phyloP scores from a whole-genome alignment of 257 asterid genomes.

The Capsicum rhomboideum region DNA sequence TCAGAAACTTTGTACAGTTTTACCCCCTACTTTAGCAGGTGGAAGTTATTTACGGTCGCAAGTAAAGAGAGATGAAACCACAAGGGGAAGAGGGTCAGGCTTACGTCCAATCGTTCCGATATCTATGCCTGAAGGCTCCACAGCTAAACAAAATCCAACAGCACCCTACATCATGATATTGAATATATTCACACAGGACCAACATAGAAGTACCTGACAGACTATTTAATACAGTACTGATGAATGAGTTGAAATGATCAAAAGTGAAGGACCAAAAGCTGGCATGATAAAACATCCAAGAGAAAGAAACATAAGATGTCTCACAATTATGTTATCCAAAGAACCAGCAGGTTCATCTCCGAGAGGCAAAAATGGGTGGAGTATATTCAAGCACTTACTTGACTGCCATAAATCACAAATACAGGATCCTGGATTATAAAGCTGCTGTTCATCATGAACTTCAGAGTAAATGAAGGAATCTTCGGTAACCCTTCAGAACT shows the following conservation, averaged over 20 bases:
- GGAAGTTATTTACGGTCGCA: background rate
- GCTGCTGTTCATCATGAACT: constrained; percentile 52
- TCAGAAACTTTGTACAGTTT: background rate
- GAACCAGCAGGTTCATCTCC: background rate
- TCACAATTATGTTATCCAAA: background rate
- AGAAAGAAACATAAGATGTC: background rate
- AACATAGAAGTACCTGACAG: background rate
- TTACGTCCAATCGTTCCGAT: constrained; percentile 89
- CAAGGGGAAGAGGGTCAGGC: constrained; percentile 12
- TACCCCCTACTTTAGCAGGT: background rate
- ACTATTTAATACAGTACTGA: background rate
- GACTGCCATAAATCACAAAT: constrained; percentile 55
- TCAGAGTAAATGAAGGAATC: constrained; percentile 61
- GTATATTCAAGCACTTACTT: constrained; percentile 34
- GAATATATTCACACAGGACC: constrained; percentile 7
- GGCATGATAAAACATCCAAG: background rate
- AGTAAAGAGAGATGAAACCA: background rate
- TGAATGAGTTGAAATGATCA: background rate
- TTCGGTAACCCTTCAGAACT: constrained; percentile 49
- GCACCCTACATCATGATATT: constrained; percentile 56
- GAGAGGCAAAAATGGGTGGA: constrained; percentile 8
- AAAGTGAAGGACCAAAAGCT: background rate
- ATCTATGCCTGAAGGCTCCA: constrained; percentile 44
- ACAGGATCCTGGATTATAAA: constrained; percentile 59
- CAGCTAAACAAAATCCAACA: constrained; percentile 79